Evolutionary conservation across 768 basidiomycete genomes (phyloP), one percentile per base, ranked within the genome.

Genomic region (Chalciporus piperatus): DNA sequence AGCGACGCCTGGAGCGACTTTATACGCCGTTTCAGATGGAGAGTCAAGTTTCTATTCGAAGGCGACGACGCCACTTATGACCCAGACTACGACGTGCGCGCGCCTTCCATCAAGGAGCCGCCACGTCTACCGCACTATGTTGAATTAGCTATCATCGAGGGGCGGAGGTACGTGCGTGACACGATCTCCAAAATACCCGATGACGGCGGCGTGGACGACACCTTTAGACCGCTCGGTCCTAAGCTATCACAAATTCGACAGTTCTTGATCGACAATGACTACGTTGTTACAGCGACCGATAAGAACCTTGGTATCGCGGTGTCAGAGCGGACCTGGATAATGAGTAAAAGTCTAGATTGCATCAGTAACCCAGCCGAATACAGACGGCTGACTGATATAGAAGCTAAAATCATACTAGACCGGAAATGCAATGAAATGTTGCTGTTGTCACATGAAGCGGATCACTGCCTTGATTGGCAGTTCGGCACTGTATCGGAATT

Each of bases 71-170:
- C 2, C 0, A 25, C 30, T 4, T 59, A 59, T n/a, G 58, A 59
- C 35, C 48, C 54, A 0, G 58, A 59, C 5, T 59, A 56, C 2
- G 58, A 59, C 8, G 58, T 59, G 28, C 0, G 35, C 0, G 6
- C 4, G 1, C 44, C 35, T 13, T 52, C 53, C 6, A 35, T 13
- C 0, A 49, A 49, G 20, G 10, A 39, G 0, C 58, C 54, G 4
- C 58, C 58, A 2, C 0, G 19, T 1, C 4, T 56, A 46, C 57
- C 57, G 38, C 27, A 17, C 0, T 56, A 56, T 22, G 0, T 46
- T 0, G 48, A 59, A 12, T 2, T 41, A 0, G 54, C 51, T 0
- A 3, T 58, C 5, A 1, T 7, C 0, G 30, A 39, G 47, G 49
- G 38, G 32, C 11, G 33, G 33, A 12, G 13, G 14, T 41, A 14